phyloP scores from a whole-genome alignment of 2,329 filamentous ascomycete species.

The Alternaria hordeiaustralica region DNA sequence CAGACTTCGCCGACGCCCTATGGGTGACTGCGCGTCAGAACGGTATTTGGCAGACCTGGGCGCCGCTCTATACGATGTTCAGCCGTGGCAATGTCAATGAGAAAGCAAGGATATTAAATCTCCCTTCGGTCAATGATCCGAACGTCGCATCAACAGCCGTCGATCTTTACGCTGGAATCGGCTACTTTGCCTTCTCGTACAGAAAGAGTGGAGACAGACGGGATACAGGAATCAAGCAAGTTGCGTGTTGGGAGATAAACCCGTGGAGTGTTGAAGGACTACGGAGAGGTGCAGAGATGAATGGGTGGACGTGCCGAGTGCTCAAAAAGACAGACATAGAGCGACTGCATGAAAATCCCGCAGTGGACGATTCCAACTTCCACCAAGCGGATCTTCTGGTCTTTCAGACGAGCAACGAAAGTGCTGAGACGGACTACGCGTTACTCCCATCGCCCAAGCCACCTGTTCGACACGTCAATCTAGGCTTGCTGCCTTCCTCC shows the following conservation, averaged over 20 bases:
- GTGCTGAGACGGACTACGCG: conserved; percentile 25
- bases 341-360: background rate
- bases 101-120: conserved; percentile 74
- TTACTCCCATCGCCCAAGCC: conserved; percentile 18
- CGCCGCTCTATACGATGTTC: conserved; percentile 92
- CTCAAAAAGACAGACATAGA: conserved; percentile 1
- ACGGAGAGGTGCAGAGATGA: conserved; percentile 48
- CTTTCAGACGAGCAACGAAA: conserved; percentile 51
- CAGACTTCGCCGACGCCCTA: conserved; percentile 71
- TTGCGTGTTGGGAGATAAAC: conserved; percentile 91
- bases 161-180: conserved; percentile 91
- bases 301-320: conserved; percentile 45
- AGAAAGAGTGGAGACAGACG: conserved; percentile 63
- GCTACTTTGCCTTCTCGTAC: conserved; percentile 92
- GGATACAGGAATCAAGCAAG: conserved; percentile 68
- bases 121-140: conserved; percentile 41
- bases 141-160: conserved; percentile 53
- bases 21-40: conserved; percentile 81
- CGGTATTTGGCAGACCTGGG: conserved; percentile 83
- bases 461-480: conserved; percentile 64
- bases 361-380: background rate
- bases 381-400: conserved; percentile 40
- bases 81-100: conserved; percentile 88
- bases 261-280: conserved; percentile 57
- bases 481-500: conserved; percentile 64